Base-by-base conservation (phyloP, 352 stramenopile genomes). In the Phytopythium aichiense region DNA sequence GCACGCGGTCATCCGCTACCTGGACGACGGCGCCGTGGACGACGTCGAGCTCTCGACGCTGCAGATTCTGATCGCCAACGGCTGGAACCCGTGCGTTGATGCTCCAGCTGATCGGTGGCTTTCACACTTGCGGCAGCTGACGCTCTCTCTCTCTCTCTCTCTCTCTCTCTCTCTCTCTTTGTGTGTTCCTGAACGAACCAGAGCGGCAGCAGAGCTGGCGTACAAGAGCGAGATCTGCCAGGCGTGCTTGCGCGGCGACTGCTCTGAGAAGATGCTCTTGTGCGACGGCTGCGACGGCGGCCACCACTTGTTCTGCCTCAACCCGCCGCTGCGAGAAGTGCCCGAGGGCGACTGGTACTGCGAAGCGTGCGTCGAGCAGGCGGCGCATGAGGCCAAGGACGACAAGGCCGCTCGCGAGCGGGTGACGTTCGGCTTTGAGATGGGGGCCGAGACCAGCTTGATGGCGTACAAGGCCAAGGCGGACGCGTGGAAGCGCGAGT, bases 161-260 rank as follows among this genome's bases (percentile, higher is more conserved):
- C 35, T 1, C 30, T 58, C 16, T 18, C 45, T 57, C 30, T 58
- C 16, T 18, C 45, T 57, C 22, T 67, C 7, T 58, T 33, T 46
- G 30, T 2, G 37, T 7, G 28, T 9, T 42, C 2, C 18, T 50
- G 40, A 50, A 46, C 48, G 30, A 33, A 33, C 23, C 61, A 87
- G 77, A 3, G 71, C 81, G 7, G 73, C 84, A 2, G 82, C 86
- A 1, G 82, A 95, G 60, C 53, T 92, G 23, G 84, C 82, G 25
- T 89, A 79, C 59, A 88, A 88, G 64, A 91, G 82, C 33, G 82
- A 92, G 46, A 85, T 93, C 46, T 95, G 86, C 37, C 86, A 95
- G 63, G 78, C 75, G n/a, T 95, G 87, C 67, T 61, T 95, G 16
- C 87, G 85, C 45, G 84, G 83, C 2, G 87, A 95, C 59, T 94